Conservation (phyloP, 2,329 filamentous ascomycete species). For the Xylaria polymorpha region DNA sequence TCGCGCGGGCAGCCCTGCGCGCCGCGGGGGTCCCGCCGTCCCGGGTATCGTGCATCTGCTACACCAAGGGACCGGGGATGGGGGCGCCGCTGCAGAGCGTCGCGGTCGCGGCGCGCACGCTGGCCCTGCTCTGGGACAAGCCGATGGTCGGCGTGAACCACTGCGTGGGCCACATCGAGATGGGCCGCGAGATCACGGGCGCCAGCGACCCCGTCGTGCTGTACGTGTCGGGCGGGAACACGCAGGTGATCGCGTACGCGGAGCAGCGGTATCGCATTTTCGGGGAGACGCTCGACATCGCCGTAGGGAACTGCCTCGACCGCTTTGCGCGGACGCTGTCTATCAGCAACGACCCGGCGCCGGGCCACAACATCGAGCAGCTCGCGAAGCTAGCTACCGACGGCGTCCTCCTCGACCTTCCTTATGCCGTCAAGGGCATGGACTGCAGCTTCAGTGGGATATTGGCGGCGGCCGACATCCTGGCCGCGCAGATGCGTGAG, state of each 20-base stretch:
- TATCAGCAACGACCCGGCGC: constrained; percentile 95
- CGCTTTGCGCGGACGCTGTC: constrained; percentile 90
- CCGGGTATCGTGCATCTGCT: constrained; percentile 92
- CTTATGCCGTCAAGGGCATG: constrained; percentile 98
- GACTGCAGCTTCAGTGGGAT: constrained; percentile 97
- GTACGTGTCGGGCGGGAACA: constrained; percentile 96
- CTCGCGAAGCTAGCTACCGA: constrained; percentile 76
- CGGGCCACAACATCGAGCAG: constrained; percentile 98
- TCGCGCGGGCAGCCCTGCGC: constrained; percentile 83
- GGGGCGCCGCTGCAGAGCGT: constrained; percentile 90
- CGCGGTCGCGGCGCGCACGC: constrained; percentile 83
- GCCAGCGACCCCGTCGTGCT: constrained; percentile 92
- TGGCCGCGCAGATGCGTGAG: constrained; percentile 74
- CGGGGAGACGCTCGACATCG: constrained; percentile 96
- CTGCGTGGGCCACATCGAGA: constrained; percentile 98
- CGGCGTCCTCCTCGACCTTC: constrained; percentile 79
- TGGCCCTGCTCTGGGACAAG: constrained; percentile 86
- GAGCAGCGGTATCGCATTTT: constrained; percentile 97
- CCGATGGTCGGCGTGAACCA: constrained; percentile 97
- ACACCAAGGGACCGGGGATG: constrained; percentile 96
- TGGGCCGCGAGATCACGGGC: constrained; percentile 93
- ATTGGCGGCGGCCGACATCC: constrained; percentile 81
- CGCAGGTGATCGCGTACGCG: constrained; percentile 96
- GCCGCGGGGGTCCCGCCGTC: constrained; percentile 70
- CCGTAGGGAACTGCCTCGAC: constrained; percentile 96